Evolutionary conservation across 768 basidiomycete species (phyloP), one percentile per base, ranked within the genome.

Genomic region (Roridomyces roridus): DNA sequence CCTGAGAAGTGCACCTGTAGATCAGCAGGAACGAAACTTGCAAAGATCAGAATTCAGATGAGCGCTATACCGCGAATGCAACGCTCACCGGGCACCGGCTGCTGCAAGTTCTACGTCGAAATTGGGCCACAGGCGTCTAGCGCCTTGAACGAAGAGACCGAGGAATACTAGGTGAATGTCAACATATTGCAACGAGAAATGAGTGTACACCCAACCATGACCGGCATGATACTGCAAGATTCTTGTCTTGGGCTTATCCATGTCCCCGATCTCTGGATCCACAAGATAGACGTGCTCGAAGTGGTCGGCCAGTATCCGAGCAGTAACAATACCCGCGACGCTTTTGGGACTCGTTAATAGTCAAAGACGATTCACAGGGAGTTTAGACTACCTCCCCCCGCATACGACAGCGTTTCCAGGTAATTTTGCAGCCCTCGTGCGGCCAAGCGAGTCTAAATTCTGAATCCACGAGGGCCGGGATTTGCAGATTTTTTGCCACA

Each of bases 221-320:
- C 44, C 12, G 5, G 62, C 50, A 15, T 50, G 39, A 29, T 63
- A 61, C 31, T 68, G 67, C 8, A 56, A 21, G 1, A 68, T 62
- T 6, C 65, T 48, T 9, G 52, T 47, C 26, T 60, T 55, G 9
- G 34, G 34, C 24, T 62, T 47, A 20, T 55, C 53, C 15, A 35
- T 37, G 10, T 55, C 44, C 29, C 48, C 45, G n/a, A 48, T 57
- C 23, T 70, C 70, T 2, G 70, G 57, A n/a, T 71, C 68, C 9
- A 71, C 56, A n/a, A 70, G 36, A 4, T 68, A 21, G 14, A 71
- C 70, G 15, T 55, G 46, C 10, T 69, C 67, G 46, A 70, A 71
- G 42, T 71, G 70, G 46, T 68, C 61, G 1, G 63, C 52, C 48
- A 68, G 69, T 11, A 70, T 53, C 12, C 65, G 61, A 7, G 70